phyloP scores from a whole-genome alignment of 23 red algal genomes.

The Gracilaria gracilis region DNA sequence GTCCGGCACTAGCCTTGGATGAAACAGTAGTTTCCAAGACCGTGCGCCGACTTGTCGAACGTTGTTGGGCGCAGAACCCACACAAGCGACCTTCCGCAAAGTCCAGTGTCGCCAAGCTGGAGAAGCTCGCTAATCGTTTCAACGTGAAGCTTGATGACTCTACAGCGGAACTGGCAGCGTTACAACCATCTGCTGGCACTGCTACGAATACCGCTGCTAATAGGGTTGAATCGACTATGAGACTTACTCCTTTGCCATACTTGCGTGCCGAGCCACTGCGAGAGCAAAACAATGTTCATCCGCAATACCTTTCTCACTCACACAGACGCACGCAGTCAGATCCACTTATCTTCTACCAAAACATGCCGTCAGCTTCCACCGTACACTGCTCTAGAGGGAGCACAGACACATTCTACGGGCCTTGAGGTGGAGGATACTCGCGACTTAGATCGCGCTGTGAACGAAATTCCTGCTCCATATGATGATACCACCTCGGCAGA shows the following conservation, averaged over 20 bases:
- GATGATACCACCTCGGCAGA: constrained; percentile 55
- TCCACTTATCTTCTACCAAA: constrained; percentile 44
- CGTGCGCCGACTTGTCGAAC: constrained; percentile 61
- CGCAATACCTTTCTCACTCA: constrained; percentile 1
- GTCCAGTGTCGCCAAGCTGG: constrained; percentile 64
- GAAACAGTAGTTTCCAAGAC: constrained; percentile 58
- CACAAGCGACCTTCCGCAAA: constrained; percentile 66
- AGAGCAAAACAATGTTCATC: constrained; percentile 37
- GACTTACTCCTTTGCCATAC: constrained; percentile 14
- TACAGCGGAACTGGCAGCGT: neutral
- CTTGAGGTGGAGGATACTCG: constrained; percentile 45
- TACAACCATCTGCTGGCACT: neutral
- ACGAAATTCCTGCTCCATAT: constrained; percentile 46
- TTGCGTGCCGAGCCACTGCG: constrained; percentile 56
- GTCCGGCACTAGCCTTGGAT: constrained; percentile 68
- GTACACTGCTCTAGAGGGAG: constrained; percentile 50
- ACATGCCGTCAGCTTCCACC: constrained; percentile 73
- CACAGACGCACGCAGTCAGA: constrained; percentile 42
- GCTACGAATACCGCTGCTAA: constrained; percentile 4
- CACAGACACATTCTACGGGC: constrained; percentile 65
- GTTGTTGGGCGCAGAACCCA: constrained; percentile 82
- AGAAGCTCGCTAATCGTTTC: constrained; percentile 41
- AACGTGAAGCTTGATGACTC: neutral
- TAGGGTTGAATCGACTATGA: neutral
- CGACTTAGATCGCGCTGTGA: constrained; percentile 38